Percentiles rank a stretch among this genome's conserved stretches.
Evolutionary conservation across 129 eudicot genomes (phyloP).

Genomic region (Calendula officinalis): DNA sequence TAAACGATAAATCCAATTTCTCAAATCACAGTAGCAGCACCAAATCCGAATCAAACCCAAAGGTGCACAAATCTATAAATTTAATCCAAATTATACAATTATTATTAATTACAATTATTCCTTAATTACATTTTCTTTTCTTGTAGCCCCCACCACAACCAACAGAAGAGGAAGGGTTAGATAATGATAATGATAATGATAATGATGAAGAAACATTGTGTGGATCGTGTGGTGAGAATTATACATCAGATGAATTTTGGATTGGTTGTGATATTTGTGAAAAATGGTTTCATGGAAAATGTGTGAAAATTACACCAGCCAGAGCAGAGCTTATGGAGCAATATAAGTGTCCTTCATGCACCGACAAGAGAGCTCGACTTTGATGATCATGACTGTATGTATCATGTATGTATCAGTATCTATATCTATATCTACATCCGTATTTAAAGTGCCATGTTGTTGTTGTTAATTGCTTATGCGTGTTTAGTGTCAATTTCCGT

Average conservation of each 20-base stretch:
- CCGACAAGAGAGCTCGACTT: conserved; percentile 42
- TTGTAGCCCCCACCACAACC: conserved; percentile 23
- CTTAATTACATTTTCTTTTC: neutral
- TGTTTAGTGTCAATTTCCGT: conserved; percentile 6
- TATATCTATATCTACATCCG: too few relatives aligned
- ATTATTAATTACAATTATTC: too few relatives aligned
- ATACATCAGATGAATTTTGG: conserved; percentile 75
- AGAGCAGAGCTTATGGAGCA: conserved; percentile 48
- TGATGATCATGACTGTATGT: conserved; percentile 18
- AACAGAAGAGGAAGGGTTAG: conserved; percentile 24
- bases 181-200: conserved; percentile 50
- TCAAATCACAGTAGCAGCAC: conserved; percentile 53
- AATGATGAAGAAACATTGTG: conserved; percentile 66
- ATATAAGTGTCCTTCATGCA: conserved; percentile 49
- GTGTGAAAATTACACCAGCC: conserved; percentile 53
- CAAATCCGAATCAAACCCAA: conserved; percentile 64
- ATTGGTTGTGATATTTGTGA: conserved; percentile 75
- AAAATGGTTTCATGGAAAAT: conserved; percentile 81
- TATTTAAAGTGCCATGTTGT: neutral
- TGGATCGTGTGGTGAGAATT: conserved; percentile 62
- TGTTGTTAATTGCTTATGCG: conserved; percentile 16
- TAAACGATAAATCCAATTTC: conserved; percentile 59
- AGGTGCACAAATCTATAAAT: conserved; percentile 32
- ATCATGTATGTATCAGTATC: neutral
- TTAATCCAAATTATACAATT: neutral